A percentile compares a stretch with the other conserved stretches of the same genome.
Evolutionary conservation across 1,139 yeast species (phyloP).

Genomic region (Nakaseomyces uthaithaninus): DNA sequence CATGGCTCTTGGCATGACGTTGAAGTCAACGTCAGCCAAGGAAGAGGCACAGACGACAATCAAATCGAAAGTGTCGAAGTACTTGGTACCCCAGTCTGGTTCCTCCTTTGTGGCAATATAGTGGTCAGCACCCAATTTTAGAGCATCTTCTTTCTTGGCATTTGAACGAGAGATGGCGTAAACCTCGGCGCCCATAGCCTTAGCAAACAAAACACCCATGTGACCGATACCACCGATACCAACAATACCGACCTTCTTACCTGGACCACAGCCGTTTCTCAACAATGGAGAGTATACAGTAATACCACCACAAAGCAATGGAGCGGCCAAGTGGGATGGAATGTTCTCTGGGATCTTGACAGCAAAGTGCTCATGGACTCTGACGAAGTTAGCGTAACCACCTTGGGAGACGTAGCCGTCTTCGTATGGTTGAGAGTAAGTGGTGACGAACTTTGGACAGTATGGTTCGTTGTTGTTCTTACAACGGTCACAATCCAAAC

Average conservation of each 20-base stretch:
- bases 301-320: conserved; percentile 46
- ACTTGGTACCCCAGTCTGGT: conserved; percentile 34
- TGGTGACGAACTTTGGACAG: conserved; percentile 37
- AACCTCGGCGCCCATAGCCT: conserved; percentile 51
- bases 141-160: conserved; percentile 43
- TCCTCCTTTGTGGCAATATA: conserved; percentile 42
- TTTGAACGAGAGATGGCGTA: conserved; percentile 45
- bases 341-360: conserved; percentile 42
- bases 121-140: conserved; percentile 44
- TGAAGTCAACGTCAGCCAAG: conserved; percentile 35
- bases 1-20: conserved; percentile 32
- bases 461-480: conserved; percentile 39
- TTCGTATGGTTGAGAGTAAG: conserved; percentile 37
- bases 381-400: conserved; percentile 45
- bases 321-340: conserved; percentile 38
- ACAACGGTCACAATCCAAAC: conserved; percentile 40
- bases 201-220: conserved; percentile 48
- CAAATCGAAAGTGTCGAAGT: conserved; percentile 37
- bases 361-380: conserved; percentile 40
- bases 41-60: conserved; percentile 46
- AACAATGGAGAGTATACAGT: conserved; percentile 46
- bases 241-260: conserved; percentile 44
- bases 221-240: conserved; percentile 60
- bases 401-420: conserved; percentile 43
- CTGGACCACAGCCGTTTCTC: conserved; percentile 37